Base-by-base conservation (phyloP, 2,329 filamentous ascomycete genomes). In the Aspergillus sp. region DNA sequence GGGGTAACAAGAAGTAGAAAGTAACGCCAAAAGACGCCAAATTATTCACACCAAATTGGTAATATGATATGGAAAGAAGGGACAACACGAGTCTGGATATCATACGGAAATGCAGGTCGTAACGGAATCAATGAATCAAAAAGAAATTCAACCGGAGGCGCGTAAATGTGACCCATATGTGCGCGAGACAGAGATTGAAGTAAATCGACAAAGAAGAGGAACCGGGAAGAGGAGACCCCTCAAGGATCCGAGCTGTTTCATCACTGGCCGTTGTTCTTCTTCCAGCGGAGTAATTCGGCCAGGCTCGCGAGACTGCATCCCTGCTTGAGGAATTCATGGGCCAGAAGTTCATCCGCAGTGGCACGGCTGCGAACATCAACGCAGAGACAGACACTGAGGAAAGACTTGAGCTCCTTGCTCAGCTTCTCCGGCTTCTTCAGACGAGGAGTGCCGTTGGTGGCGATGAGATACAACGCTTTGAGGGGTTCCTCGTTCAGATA, bases 401-500 rank as follows among this genome's bases (percentile, higher is more conserved):
- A 98, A 19, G 88, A 88, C 77, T 97, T 97, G 58, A 98, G 82
- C 72, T 97, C 93, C 76, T 95, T 96, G 74, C 88, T 94, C 51
- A 97, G 81, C 74, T 95, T 95, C 74, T 98, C 91, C 1, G 93
- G 91, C 74, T 96, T 95, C 86, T 98, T 98, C 54, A 98, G 80
- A 49, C 90, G 84, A 19, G 93, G 93, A 3, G 93, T 97, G 57
- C 93, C 93, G 73, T 97, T 97, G 48, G 93, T 98, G 43, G 93
- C 93, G 66, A 98, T 98, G 53, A 98, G 81, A 68, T 95, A 98
- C 42, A 98, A 80, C 6, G 93, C 93, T 77, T 97, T 97, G 48
- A 98, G 81, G 0, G 93, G 93, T 70, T 97, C 91, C 71, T 97
- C 93, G 71, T 97, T 97, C 33, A 97, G 81, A 68, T 98, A 98